These are phyloP conservation scores for Cordyceps fumosorosea DNA, from an alignment of 2,329 filamentous ascomycete species.

Conservation along the genomic window DNA sequence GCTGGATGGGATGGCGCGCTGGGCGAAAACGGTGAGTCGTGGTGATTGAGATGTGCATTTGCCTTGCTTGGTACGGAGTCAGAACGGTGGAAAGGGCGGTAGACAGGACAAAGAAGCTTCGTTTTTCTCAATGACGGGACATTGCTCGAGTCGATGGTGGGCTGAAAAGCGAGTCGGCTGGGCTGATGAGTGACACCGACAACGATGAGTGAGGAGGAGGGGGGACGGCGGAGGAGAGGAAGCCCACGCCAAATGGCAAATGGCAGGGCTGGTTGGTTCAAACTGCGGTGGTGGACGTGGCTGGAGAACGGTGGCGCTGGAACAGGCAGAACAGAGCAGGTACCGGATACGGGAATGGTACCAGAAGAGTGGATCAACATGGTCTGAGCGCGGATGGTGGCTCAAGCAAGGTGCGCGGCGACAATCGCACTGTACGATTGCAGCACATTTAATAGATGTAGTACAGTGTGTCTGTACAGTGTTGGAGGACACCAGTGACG, in stretches of 20 bases:
- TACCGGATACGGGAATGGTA: slow-evolving; percentile 9
- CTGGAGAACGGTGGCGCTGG: background rate
- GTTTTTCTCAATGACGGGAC: background rate
- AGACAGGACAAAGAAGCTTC: background rate
- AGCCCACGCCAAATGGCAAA: background rate
- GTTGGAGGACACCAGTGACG: background rate
- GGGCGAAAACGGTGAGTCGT: no score
- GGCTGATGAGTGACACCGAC: no score
- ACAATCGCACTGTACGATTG: no score
- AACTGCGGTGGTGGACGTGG: background rate
- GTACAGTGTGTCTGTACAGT: background rate
- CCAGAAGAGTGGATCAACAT: background rate
- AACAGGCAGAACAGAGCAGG: background rate
- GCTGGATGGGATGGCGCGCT: no score
- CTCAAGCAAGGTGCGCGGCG: background rate
- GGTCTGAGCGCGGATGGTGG: slow-evolving; percentile 1
- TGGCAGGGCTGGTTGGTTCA: background rate
- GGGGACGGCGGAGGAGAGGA: background rate
- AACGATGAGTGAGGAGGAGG: background rate
- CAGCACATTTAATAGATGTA: background rate
- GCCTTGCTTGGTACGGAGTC: background rate
- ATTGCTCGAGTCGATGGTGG: background rate
- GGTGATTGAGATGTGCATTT: background rate
- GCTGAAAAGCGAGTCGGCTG: background rate
- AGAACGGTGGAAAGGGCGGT: background rate